Percentiles rank a stretch among this genome's conserved stretches.
Conservation (phyloP, 352 stramenopile species). For the Phytophthora citricola region DNA sequence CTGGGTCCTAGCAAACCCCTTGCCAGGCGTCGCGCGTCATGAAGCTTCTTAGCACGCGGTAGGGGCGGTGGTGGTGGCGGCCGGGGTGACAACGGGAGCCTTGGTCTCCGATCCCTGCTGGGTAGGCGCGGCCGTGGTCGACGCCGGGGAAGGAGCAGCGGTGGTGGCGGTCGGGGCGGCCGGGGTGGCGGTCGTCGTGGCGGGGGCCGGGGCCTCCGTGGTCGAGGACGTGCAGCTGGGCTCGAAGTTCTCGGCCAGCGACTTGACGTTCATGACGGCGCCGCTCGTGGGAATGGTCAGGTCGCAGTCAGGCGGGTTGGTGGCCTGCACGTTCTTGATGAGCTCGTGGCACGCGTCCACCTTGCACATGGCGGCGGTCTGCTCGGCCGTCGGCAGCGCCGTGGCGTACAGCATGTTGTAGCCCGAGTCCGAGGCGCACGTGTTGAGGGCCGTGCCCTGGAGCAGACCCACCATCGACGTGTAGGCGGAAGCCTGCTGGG, state of each 20-base stretch:
- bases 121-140: constrained; percentile 1
- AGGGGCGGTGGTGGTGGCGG: constrained; percentile 21
- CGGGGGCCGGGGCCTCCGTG: constrained; percentile 16
- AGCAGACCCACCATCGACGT: constrained; percentile 33
- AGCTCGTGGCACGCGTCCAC: constrained; percentile 37
- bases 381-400: constrained; percentile 32
- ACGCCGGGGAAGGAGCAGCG: background rate
- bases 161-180: constrained; percentile 11
- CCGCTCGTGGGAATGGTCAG: constrained; percentile 47
- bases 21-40: constrained; percentile 13
- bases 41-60: constrained; percentile 30
- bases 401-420: constrained; percentile 54
- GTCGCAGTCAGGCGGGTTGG: constrained; percentile 46
- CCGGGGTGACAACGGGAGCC: constrained; percentile 1
- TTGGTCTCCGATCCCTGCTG: too few species aligned
- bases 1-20: constrained; percentile 24
- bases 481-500: constrained; percentile 33
- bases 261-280: constrained; percentile 47
- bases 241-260: constrained; percentile 41
- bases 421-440: constrained; percentile 31
- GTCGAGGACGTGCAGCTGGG: constrained; percentile 28
- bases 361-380: constrained; percentile 51
- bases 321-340: constrained; percentile 36
- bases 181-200: constrained; percentile 1
- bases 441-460: constrained; percentile 16